phyloP scores from a whole-genome alignment of 345 rosid species.

The Aquilaria yunnanensis region DNA sequence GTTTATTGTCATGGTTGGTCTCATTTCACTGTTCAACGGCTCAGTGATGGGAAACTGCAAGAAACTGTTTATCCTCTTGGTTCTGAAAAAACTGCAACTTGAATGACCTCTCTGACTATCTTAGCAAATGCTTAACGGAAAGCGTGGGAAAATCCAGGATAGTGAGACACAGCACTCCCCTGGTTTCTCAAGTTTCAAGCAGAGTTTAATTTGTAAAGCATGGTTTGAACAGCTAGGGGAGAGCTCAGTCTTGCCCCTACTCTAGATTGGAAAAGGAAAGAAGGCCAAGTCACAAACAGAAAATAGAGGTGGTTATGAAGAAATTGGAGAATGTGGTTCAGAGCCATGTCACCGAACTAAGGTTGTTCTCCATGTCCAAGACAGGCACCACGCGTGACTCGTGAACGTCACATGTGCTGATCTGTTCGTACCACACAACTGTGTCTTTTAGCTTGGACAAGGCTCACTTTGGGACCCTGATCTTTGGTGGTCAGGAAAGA shows the following conservation, averaged over 20 bases:
- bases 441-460: slow-evolving; percentile 3
- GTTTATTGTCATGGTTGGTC: neutral
- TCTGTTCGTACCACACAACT: slow-evolving; percentile 20
- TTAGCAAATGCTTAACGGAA: neutral
- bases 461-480: slow-evolving; percentile 4
- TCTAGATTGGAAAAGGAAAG: neutral
- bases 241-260: slow-evolving; percentile 1
- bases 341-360: slow-evolving; percentile 13
- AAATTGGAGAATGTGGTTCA: slow-evolving; percentile 21
- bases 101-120: neutral
- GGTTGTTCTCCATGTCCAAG: slow-evolving; percentile 33
- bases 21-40: slow-evolving; percentile 1
- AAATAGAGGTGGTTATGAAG: slow-evolving; percentile 12
- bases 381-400: slow-evolving; percentile 29
- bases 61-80: neutral
- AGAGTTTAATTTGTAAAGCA: neutral
- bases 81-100: neutral
- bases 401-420: slow-evolving; percentile 37
- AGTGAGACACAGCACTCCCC: neutral
- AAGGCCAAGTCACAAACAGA: slow-evolving; percentile 3
- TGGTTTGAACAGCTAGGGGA: neutral
- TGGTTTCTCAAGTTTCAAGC: neutral
- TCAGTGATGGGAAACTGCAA: slow-evolving; percentile 1
- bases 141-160: neutral
- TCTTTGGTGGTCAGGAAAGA: neutral